Conservation (phyloP, 805 yeast species). For the Maudiozyma turicensis region DNA sequence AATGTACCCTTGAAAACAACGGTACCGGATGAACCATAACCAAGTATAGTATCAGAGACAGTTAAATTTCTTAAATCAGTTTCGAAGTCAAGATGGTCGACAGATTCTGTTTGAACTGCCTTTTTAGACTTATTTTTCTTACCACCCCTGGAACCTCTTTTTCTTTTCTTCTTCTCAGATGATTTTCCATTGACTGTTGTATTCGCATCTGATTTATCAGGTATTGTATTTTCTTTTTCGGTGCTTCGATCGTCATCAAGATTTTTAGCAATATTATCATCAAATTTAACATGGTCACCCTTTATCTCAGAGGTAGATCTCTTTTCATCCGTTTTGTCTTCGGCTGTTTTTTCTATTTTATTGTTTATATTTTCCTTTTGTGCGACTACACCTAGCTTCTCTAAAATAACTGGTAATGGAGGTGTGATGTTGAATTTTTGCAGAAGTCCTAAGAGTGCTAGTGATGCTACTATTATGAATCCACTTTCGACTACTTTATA, state of each 20-base stretch:
- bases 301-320: neutral
- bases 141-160: slow-evolving; percentile 83
- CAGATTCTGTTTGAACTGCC: neutral
- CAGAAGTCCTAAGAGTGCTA: slow-evolving; percentile 21
- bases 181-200: neutral
- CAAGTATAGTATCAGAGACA: slow-evolving; percentile 68
- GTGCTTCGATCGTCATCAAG: neutral
- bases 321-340: neutral
- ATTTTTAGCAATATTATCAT: neutral
- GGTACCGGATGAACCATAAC: slow-evolving; percentile 96
- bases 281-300: neutral
- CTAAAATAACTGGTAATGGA: slow-evolving; percentile 25
- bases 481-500: slow-evolving; percentile 34
- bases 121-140: slow-evolving; percentile 36
- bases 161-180: slow-evolving; percentile 43
- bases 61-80: slow-evolving; percentile 40
- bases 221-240: neutral
- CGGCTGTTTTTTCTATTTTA: neutral
- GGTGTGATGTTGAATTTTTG: slow-evolving; percentile 28
- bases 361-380: neutral
- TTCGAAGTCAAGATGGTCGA: slow-evolving; percentile 14
- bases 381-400: slow-evolving; percentile 24
- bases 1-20: slow-evolving; percentile 85
- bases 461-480: slow-evolving; percentile 28
- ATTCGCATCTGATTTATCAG: neutral